Base-by-base conservation (phyloP, 345 rosid species). In the Gossypioides kirkii region DNA sequence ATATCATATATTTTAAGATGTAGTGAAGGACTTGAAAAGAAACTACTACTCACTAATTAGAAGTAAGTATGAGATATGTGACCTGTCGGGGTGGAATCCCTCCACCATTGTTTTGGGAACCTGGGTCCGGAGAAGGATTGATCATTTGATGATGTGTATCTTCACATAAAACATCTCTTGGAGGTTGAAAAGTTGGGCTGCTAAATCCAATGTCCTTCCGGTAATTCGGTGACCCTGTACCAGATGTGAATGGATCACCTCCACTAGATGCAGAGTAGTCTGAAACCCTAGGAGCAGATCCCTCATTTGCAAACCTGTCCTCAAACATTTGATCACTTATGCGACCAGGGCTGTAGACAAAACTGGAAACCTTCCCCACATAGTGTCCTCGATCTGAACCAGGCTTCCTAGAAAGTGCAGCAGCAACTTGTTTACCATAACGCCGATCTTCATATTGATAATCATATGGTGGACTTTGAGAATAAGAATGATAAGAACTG, bases 401-500 rank as follows among this genome's bases (percentile, higher is more conserved):
- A 84, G 99, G 97, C 82, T 84, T 95, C 66, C 97, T 87, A 10
- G 96, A 84, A 58, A 92, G 88, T 38, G 71, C 81, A 67, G 75
- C 80, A 67, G 87, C 85, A 77, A 80, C 83, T 76, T 86, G 84
- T 79, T 87, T 92, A 49, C 99, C 97, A 79, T 92, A 89, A 25
- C 89, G 90, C 12, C 97, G 88, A 61, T 91, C 97, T 83, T 92
- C 98, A 77, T 95, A 95, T 82, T 95, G 99, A 78, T 87, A 83
- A 80, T 95, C 98, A 71, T 95, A 95, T 79, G 99, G 99, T 74
- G 97, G 98, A 86, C 99, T 95, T 75, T 92, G 99, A 58, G 99
- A 95, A 84, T 84, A 95, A 63, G 99, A 95, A 84, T 95, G 99
- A 84, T 95, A 92, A 28, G 99, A 95, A 80, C 90, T 89, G 80